Evolutionary conservation across 1,139 yeast genomes (phyloP).

Genomic region (Yamadazyma diddensiae): DNA sequence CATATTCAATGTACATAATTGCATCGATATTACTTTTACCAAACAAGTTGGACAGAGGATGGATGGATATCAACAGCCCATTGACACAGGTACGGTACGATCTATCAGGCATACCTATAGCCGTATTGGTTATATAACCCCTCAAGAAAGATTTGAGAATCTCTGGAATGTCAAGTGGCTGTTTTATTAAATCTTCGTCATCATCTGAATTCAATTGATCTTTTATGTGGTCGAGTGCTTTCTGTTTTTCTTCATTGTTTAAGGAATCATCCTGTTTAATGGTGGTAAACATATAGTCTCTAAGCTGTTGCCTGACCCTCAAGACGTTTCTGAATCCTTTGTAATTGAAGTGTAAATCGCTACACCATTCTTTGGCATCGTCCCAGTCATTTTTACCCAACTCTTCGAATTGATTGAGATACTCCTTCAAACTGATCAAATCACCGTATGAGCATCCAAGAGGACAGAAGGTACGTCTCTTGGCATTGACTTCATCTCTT

Average conservation of each 20-base stretch:
- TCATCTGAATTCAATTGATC: conserved; percentile 26
- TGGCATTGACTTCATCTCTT: conserved; percentile 74
- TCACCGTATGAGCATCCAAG: conserved; percentile 78
- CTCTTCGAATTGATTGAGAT: conserved; percentile 58
- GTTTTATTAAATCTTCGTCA: conserved; percentile 22
- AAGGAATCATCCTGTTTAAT: conserved; percentile 37
- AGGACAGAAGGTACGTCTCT: conserved; percentile 61
- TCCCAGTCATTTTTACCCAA: conserved; percentile 31
- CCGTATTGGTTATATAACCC: conserved; percentile 84
- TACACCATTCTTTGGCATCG: conserved; percentile 79
- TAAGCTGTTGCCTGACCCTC: conserved; percentile 72
- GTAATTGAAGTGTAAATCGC: conserved; percentile 67
- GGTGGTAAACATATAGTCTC: conserved; percentile 61
- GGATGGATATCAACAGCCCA: conserved; percentile 81
- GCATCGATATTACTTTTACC: conserved; percentile 78
- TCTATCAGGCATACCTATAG: conserved; percentile 93
- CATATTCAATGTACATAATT: conserved; percentile 91
- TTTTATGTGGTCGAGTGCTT: conserved; percentile 24
- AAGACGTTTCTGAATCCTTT: conserved; percentile 79
- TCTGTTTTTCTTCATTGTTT: conserved; percentile 24
- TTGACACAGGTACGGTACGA: conserved; percentile 81
- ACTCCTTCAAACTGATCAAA: conserved; percentile 75
- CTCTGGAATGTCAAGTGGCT: conserved; percentile 50
- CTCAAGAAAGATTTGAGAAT: conserved; percentile 74
- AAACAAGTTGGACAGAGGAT: conserved; percentile 87